Evolutionary conservation across 805 yeast species (phyloP), one percentile per base, ranked within the genome.

Genomic region (Pichia kluyveri): DNA sequence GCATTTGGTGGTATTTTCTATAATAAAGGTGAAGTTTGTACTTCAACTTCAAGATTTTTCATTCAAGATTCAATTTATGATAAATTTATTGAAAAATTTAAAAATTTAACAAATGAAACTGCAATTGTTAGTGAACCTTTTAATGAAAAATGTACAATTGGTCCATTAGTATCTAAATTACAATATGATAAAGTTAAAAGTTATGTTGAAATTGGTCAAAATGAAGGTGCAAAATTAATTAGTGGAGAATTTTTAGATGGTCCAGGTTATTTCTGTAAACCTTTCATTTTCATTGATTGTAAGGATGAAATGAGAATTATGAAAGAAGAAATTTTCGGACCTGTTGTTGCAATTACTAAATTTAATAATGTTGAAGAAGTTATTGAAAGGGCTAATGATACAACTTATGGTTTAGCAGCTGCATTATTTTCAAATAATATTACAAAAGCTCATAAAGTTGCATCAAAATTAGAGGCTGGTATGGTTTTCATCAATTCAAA

Each of bases 261-360:
- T 54, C 79, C 80, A 61, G 88, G 90, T 60, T 82, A 70, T 69
- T 84, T 79, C 61, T 68, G 83, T 56, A 67, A 74, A 61, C 93
- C 93, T 61, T 81, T 89, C 41, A 72, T 84, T 44, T 84, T 84
- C 65, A 77, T 79, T 55, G 84, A 82, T 60, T 86, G 83, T 53
- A 71, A 67, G 5, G 83, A 80, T 63, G 75, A 76, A 56, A 79
- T 80, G 80, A 66, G 69, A 54, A 79, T 84, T 57, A 79, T 77
- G 51, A 75, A 68, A 58, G 90, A 84, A 59, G 93, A 84, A 67
- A 83, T 84, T 55, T 84, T 84, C 54, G 93, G 93, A 45, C 93
- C 93, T 38, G 89, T 84, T 50, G 85, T 83, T 44, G 73, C 86
- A 23, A 72, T 82, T 49, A 69, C 82, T 54, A 83, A 82, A 66